Evolutionary conservation across 2,329 filamentous ascomycete species (phyloP).

Genomic region (Fusarium sp.): DNA sequence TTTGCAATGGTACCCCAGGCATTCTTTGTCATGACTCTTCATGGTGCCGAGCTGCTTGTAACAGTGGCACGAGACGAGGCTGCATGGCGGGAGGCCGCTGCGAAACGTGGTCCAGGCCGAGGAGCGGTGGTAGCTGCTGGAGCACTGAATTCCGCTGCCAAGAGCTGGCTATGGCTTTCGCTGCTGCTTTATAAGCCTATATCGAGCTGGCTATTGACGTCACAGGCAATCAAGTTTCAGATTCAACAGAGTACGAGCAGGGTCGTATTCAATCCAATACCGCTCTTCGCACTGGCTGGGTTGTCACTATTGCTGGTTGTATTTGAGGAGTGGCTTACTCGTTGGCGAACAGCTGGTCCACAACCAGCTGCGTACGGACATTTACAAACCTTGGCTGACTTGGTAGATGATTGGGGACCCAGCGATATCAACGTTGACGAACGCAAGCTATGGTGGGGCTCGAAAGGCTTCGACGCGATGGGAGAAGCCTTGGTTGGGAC

Average conservation of each 20-base stretch:
- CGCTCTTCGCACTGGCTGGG: neutral
- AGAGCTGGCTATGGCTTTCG: neutral
- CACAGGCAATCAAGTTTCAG: neutral
- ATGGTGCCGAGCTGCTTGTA: neutral
- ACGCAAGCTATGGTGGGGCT: neutral
- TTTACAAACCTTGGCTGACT: neutral
- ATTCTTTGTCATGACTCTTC: neutral
- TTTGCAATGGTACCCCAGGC: neutral
- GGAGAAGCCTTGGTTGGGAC: neutral
- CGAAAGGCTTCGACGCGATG: neutral
- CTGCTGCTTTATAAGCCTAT: neutral
- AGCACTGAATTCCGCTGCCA: neutral
- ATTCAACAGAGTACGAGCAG: neutral
- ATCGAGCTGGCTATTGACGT: neutral
- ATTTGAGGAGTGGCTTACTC: neutral
- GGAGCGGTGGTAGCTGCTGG: neutral
- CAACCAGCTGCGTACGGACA: neutral
- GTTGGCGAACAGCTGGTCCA: neutral
- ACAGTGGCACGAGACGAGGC: neutral
- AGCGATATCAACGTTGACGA: neutral
- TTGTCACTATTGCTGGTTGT: neutral
- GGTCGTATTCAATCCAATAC: neutral
- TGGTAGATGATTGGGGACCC: neutral
- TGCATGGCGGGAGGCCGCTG: neutral
- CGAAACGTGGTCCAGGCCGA: neutral